These are phyloP conservation scores for Boletus rubropictus DNA, from an alignment of 768 basidiomycete genomes.

Conservation along the genomic window DNA sequence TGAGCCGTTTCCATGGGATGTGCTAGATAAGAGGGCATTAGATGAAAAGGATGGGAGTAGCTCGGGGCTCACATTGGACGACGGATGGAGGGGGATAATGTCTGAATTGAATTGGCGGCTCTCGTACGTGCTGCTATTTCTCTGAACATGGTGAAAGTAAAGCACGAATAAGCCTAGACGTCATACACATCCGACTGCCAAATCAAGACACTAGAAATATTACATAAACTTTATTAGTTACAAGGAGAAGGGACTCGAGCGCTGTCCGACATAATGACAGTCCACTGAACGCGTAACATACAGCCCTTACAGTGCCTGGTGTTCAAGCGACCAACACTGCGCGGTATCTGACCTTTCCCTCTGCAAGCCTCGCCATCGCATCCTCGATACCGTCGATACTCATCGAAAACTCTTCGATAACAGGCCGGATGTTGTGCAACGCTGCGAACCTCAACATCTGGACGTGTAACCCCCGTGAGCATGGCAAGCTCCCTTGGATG, in stretches of 20 bases:
- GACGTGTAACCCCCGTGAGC: conserved; percentile 25
- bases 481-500: conserved; percentile 23
- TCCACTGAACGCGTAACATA: background rate
- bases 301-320: background rate
- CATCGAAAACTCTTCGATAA: conserved; percentile 31
- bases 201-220: background rate
- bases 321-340: conserved; percentile 22
- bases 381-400: conserved; percentile 27
- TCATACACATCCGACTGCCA: conserved; percentile 10
- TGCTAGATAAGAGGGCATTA: conserved; percentile 27
- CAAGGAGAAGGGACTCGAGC: too few relatives aligned
- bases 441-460: conserved; percentile 35
- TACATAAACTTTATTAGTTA: too few relatives aligned
- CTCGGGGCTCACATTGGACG: conserved; percentile 2
- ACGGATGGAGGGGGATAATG: background rate
- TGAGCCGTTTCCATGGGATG: conserved; percentile 57
- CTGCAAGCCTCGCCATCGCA: conserved; percentile 23
- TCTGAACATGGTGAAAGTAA: conserved; percentile 12
- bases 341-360: conserved; percentile 29
- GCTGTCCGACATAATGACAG: too few relatives aligned
- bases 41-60: background rate
- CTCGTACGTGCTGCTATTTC: background rate
- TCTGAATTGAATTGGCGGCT: background rate
- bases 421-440: conserved; percentile 23
- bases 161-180: conserved; percentile 4